Percentiles rank a stretch among this genome's conserved stretches.
Evolutionary conservation across 164 flowering plant genomes (phyloP).

Genomic region (Magnolia changhungtana): DNA sequence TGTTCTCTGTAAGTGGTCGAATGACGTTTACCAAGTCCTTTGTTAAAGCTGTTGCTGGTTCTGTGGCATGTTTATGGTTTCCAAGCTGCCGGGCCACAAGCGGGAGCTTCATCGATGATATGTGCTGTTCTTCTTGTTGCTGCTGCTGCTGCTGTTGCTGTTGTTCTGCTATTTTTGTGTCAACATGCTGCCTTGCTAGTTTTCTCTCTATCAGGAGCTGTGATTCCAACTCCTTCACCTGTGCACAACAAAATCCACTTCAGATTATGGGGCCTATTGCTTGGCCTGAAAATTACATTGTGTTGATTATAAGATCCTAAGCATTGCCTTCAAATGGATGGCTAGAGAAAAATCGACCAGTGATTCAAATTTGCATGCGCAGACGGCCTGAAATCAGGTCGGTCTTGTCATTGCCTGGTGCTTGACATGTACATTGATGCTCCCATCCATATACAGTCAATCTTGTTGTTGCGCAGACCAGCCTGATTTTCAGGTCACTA

Average conservation of each 20-base stretch:
- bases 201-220: conserved; percentile 84
- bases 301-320: too few relatives aligned
- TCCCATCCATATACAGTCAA: too few relatives aligned
- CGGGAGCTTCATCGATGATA: conserved; percentile 44
- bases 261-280: background rate
- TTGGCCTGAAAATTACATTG: too few relatives aligned
- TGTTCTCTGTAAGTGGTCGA: conserved; percentile 41
- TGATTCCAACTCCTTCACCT: conserved; percentile 88
- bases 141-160: conserved; percentile 2
- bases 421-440: too few relatives aligned
- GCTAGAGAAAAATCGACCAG: too few relatives aligned
- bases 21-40: conserved; percentile 34
- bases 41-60: conserved; percentile 16
- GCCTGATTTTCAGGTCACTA: too few relatives aligned
- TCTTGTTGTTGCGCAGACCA: too few relatives aligned
- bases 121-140: conserved; percentile 38
- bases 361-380: too few relatives aligned
- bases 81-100: conserved; percentile 34
- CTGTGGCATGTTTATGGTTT: conserved; percentile 33
- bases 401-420: too few relatives aligned
- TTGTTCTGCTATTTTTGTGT: conserved; percentile 71
- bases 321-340: too few relatives aligned
- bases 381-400: too few relatives aligned
- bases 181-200: conserved; percentile 85
- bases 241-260: conserved; percentile 16